phyloP scores from a whole-genome alignment of 2,329 filamentous ascomycete genomes.

The Biscogniauxia sp. region DNA sequence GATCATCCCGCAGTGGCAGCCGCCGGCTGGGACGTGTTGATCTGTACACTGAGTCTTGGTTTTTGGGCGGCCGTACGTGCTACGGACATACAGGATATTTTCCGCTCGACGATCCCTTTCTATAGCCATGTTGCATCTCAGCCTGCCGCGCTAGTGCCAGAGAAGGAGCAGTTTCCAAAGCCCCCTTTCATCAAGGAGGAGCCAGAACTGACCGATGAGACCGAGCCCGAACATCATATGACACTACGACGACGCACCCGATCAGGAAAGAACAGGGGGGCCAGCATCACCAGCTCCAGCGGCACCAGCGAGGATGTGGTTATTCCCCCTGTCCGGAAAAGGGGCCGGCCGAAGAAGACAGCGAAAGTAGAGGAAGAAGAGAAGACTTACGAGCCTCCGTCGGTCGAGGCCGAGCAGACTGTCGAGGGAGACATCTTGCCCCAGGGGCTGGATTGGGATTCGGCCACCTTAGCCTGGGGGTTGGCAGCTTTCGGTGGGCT shows the following conservation, averaged over 20 bases:
- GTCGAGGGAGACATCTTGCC: constrained; percentile 43
- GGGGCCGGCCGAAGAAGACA: constrained; percentile 23
- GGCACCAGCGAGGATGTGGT: constrained; percentile 16
- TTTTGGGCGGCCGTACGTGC: constrained; percentile 56
- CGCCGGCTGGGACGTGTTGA: constrained; percentile 57
- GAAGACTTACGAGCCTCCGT: constrained; percentile 37
- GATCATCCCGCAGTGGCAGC: constrained; percentile 58
- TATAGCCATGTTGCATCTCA: constrained; percentile 13
- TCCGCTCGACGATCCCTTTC: constrained; percentile 38
- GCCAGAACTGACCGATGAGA: constrained; percentile 12
- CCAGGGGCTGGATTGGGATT: constrained; percentile 45
- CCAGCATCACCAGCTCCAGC: constrained; percentile 25
- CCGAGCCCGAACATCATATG: constrained; percentile 17
- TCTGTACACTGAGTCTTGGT: constrained; percentile 52
- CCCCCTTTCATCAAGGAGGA: constrained; percentile 12
- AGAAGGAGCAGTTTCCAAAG: constrained; percentile 10
- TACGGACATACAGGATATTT: constrained; percentile 48
- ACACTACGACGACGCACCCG: constrained; percentile 22
- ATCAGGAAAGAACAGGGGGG: constrained; percentile 14
- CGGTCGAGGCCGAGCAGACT: constrained; percentile 30
- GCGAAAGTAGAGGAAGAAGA: constrained; percentile 30
- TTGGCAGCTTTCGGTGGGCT: constrained; percentile 43
- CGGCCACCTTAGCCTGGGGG: constrained; percentile 46
- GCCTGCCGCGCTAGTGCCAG: not conserved
- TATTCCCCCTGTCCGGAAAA: constrained; percentile 8